Evolutionary conservation across 352 stramenopile species (phyloP).

Genomic region (Aphanomyces euteiches): DNA sequence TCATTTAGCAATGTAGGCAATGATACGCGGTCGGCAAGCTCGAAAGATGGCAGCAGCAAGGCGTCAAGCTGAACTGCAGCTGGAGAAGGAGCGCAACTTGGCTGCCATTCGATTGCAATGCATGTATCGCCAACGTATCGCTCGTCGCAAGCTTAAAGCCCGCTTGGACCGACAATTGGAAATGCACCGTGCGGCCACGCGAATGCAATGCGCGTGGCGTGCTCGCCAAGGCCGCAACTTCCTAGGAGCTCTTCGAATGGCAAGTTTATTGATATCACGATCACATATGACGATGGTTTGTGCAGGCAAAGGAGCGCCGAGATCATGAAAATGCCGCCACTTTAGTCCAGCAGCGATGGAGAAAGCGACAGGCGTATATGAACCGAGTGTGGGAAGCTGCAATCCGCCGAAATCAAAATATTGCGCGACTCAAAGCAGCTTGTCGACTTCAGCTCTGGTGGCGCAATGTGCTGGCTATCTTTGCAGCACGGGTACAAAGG

Average conservation of each 20-base stretch:
- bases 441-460: constrained; percentile 45
- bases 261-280: neutral
- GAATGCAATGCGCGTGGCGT: constrained; percentile 22
- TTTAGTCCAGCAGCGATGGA: constrained; percentile 54
- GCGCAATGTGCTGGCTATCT: neutral
- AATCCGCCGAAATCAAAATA: constrained; percentile 36
- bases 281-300: constrained; percentile 34
- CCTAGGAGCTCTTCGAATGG: constrained; percentile 16
- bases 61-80: constrained; percentile 36
- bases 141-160: constrained; percentile 38
- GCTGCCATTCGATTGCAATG: constrained; percentile 60
- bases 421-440: constrained; percentile 39
- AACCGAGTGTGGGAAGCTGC: constrained; percentile 48
- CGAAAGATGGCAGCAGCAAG: constrained; percentile 44
- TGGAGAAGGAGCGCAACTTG: constrained; percentile 37
- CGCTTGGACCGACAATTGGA: neutral
- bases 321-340: constrained; percentile 41
- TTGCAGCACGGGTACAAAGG: neutral
- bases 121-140: constrained; percentile 48
- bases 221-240: constrained; percentile 24
- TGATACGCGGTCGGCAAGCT: constrained; percentile 50
- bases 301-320: constrained; percentile 32
- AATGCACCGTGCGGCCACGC: neutral
- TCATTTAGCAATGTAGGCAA: constrained; percentile 13
- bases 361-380: constrained; percentile 34